Base-by-base conservation (phyloP, 2,329 filamentous ascomycete genomes). In the Scytalidium sp. region DNA sequence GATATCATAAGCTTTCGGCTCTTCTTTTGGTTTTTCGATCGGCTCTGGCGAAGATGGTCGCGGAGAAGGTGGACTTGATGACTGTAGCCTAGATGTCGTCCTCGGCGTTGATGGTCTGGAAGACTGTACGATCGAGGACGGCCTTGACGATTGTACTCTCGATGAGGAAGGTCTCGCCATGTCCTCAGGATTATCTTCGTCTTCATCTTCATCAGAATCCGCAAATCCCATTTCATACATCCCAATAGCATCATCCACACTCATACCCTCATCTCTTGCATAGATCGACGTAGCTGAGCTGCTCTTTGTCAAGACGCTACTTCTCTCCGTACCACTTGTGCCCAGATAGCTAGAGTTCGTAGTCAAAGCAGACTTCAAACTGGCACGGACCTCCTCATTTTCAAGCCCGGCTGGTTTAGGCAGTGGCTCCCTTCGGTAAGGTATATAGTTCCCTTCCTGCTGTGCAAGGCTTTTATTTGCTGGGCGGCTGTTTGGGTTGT, bases 311-410 rank as follows among this genome's bases (percentile, higher is more conserved):
- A 86, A 67, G 45, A 94, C 77, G 63, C 91, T 96, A 66, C 89
- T 95, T 53, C 89, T 80, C 63, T 93, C 89, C 1, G 90, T 95
- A 9, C 79, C 79, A 54, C 78, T 80, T 6, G 89, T 94, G n/a
- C 77, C 63, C 41, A 65, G 42, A 36, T 58, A 65, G 60, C 80
- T 84, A 15, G 81, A 85, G 48, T 75, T 75, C 3, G 73, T 80
- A 3, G 83, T 86, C 64, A 81, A 69, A 21, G 74, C 78, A 3
- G 83, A 86, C 47, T 81, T 75, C 55, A 80, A 75, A 54, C 82
- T 85, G 13, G 78, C 75, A 20, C 83, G 74, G 20, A 77, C 65
- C 52, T 77, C 74, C 22, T 66, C 64, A 19, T 47, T 50, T 13
- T 66, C 62, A 19, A 57, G 55, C 3, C 54, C 56, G 13, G 53